phyloP scores from a whole-genome alignment of 495 filamentous ascomycete species.

The Chaetomium fimeti region DNA sequence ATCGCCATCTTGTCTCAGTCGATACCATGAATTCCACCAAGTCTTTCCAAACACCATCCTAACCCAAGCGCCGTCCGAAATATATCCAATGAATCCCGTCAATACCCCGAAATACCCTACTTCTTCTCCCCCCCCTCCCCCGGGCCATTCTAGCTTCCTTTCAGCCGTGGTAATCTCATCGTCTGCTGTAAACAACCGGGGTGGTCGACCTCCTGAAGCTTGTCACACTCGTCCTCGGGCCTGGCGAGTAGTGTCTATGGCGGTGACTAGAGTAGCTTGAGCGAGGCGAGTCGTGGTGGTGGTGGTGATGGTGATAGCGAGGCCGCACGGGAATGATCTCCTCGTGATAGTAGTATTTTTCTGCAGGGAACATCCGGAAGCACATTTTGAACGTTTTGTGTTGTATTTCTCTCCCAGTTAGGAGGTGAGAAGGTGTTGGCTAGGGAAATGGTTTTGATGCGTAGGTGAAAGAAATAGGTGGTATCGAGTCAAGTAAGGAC shows the following conservation, averaged over 20 bases:
- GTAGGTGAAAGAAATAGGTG: not conserved
- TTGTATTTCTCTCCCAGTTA: not conserved
- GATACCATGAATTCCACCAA: not conserved
- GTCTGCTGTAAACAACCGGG: constrained; percentile 7
- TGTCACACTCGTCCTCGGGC: constrained; percentile 38
- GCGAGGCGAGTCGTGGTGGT: constrained; percentile 14
- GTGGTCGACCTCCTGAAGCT: constrained; percentile 5
- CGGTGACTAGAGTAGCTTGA: constrained; percentile 7
- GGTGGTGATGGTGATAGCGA: constrained; percentile 36
- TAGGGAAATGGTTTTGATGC: not conserved
- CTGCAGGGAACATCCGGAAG: constrained; percentile 38
- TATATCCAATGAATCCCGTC: too few species aligned
- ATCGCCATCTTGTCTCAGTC: not conserved
- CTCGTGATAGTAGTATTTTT: constrained; percentile 52
- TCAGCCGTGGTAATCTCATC: not conserved
- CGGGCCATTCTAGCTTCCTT: not conserved
- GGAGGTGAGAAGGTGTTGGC: not conserved
- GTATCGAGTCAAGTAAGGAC: not conserved
- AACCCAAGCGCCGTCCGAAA: not conserved
- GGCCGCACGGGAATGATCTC: constrained; percentile 45
- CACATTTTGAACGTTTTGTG: constrained; percentile 39
- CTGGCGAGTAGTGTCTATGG: constrained; percentile 10
- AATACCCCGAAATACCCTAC: not conserved
- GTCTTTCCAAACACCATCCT: too few species aligned
- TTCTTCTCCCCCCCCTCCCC: too few species aligned